These are phyloP conservation scores for Aspergillus ustus DNA, from an alignment of 2,329 filamentous ascomycete genomes.

Conservation along the genomic window DNA sequence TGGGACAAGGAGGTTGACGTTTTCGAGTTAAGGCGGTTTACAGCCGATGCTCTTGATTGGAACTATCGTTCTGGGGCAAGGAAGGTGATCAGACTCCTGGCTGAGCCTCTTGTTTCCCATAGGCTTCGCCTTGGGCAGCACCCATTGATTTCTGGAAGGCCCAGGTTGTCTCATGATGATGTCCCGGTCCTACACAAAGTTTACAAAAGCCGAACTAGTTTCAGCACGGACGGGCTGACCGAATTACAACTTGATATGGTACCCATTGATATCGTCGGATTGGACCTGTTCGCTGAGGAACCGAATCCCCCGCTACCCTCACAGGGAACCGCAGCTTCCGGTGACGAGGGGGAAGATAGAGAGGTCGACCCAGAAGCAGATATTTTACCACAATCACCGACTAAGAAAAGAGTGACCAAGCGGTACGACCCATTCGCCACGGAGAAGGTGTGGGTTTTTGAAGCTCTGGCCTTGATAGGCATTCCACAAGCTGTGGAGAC, in stretches of 20 bases:
- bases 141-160: conserved; percentile 25
- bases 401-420: conserved; percentile 36
- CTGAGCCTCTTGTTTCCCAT: conserved; percentile 75
- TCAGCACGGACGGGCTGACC: conserved; percentile 72
- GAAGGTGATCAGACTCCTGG: conserved; percentile 81
- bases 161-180: conserved; percentile 49
- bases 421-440: conserved; percentile 67
- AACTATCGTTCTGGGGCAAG: conserved; percentile 74
- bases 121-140: conserved; percentile 48
- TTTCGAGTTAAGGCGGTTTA: conserved; percentile 71
- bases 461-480: conserved; percentile 66
- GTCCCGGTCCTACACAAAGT: conserved; percentile 68
- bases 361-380: conserved; percentile 38
- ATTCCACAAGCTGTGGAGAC: conserved; percentile 67
- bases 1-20: conserved; percentile 71
- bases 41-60: conserved; percentile 85
- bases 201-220: conserved; percentile 69
- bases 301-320: conserved; percentile 59
- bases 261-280: conserved; percentile 74
- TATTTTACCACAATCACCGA: conserved; percentile 26
- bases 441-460: conserved; percentile 71
- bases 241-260: conserved; percentile 81
- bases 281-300: conserved; percentile 75
- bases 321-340: conserved; percentile 34
- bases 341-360: conserved; percentile 40